Conservation (phyloP, 1,284 basidiomycete species). For the Rhodotorula sp. region DNA sequence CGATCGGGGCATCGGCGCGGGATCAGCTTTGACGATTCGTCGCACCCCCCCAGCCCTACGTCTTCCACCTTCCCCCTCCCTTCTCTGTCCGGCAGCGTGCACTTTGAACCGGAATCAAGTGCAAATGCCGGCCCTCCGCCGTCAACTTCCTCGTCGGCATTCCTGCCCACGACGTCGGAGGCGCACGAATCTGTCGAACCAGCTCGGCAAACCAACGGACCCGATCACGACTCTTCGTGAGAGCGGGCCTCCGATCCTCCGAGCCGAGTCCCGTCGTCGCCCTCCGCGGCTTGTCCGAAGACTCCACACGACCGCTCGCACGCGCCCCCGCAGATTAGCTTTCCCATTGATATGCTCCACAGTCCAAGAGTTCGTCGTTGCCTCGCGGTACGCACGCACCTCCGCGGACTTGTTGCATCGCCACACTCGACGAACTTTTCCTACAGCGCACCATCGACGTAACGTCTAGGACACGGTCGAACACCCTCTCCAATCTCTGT, state of each 20-base stretch:
- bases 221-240: not conserved
- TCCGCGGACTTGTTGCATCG: not conserved
- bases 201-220: too few species aligned
- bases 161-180: not conserved
- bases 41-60: not conserved
- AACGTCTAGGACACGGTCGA: too few species aligned
- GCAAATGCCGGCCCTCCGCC: too few species aligned
- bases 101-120: not conserved
- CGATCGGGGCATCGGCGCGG: slow-evolving; percentile 2
- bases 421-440: not conserved
- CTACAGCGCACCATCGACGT: too few species aligned
- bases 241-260: not conserved
- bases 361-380: too few species aligned
- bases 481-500: too few species aligned
- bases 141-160: too few species aligned
- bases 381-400: not conserved
- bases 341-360: too few species aligned
- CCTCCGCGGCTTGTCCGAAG: too few species aligned
- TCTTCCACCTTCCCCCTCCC: not conserved
- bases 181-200: not conserved
- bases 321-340: too few species aligned
- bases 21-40: not conserved
- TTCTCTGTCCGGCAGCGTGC: slow-evolving; percentile 7
- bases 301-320: too few species aligned
- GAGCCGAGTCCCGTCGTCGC: too few species aligned